These are phyloP conservation scores for Scutellaria barbata DNA, from an alignment of 257 asterid species.

Conservation along the genomic window DNA sequence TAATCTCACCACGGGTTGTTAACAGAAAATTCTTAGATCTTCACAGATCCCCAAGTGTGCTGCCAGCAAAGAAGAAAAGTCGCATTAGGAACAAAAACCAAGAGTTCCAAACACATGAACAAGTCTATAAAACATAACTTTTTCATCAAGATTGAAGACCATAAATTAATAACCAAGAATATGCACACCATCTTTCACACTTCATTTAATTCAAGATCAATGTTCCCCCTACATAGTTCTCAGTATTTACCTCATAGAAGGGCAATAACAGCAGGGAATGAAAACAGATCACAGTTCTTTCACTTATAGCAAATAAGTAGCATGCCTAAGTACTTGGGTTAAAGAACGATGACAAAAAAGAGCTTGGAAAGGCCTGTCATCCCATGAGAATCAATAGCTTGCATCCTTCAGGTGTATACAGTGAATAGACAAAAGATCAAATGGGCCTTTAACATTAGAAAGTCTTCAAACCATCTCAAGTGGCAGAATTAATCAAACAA, in stretches of 20 bases:
- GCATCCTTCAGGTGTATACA: slow-evolving; percentile 13
- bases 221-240: slow-evolving; percentile 9
- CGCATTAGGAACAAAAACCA: slow-evolving; percentile 16
- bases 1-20: slow-evolving; percentile 33
- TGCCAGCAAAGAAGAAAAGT: slow-evolving; percentile 23
- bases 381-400: slow-evolving; percentile 17
- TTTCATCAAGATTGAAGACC: slow-evolving; percentile 7
- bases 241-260: slow-evolving; percentile 33
- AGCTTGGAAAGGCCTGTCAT: slow-evolving; percentile 21
- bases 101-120: slow-evolving; percentile 14
- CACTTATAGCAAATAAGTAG: slow-evolving; percentile 23
- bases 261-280: slow-evolving; percentile 29
- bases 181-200: not conserved
- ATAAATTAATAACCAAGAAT: not conserved
- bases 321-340: slow-evolving; percentile 15
- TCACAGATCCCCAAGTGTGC: not conserved
- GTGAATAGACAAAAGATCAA: slow-evolving; percentile 21
- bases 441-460: slow-evolving; percentile 28
- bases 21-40: slow-evolving; percentile 9
- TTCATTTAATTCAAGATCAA: slow-evolving; percentile 16
- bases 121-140: not conserved
- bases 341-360: slow-evolving; percentile 21
- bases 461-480: slow-evolving; percentile 32
- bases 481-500: slow-evolving; percentile 24
- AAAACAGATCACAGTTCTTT: slow-evolving; percentile 32